Conservation (phyloP, 441 rosid species). For the Populus hybrid region DNA sequence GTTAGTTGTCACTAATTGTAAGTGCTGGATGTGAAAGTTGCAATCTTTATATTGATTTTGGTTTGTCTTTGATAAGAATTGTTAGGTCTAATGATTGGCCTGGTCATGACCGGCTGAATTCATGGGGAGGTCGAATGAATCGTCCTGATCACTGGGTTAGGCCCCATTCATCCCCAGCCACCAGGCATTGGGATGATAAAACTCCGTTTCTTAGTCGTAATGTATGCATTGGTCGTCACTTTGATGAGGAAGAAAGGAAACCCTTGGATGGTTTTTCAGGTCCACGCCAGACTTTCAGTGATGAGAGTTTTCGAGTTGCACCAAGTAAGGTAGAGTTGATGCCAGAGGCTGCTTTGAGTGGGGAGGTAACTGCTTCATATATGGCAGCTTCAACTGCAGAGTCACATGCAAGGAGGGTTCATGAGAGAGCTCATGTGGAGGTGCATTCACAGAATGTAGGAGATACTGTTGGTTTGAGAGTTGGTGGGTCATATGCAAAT, state of each 20-base stretch:
- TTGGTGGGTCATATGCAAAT: slow-evolving; percentile 44
- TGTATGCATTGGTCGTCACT: slow-evolving; percentile 60
- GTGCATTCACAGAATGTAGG: slow-evolving; percentile 27
- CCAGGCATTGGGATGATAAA: slow-evolving; percentile 71
- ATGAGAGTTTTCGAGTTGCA: slow-evolving; percentile 48
- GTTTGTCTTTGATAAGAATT: slow-evolving; percentile 29
- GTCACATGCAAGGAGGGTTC: slow-evolving; percentile 39
- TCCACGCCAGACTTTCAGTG: slow-evolving; percentile 56
- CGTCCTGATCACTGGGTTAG: slow-evolving; percentile 58
- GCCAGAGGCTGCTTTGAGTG: slow-evolving; percentile 38
- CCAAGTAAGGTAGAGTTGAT: slow-evolving; percentile 42
- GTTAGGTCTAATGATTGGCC: slow-evolving; percentile 55
- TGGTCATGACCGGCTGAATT: slow-evolving; percentile 47
- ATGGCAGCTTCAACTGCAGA: slow-evolving; percentile 20
- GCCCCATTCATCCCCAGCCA: slow-evolving; percentile 56
- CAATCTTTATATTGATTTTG: slow-evolving; percentile 16
- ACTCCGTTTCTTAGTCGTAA: slow-evolving; percentile 56
- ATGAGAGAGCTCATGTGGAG: slow-evolving; percentile 30
- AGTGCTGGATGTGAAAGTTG: slow-evolving; percentile 16
- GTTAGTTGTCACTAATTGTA: not conserved
- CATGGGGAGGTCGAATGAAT: slow-evolving; percentile 60
- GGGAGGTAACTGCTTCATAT: slow-evolving; percentile 29
- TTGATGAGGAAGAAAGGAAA: slow-evolving; percentile 82
- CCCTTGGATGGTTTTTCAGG: slow-evolving; percentile 65
- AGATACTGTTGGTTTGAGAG: slow-evolving; percentile 30